Percentiles rank a stretch among this genome's conserved stretches.
These are phyloP conservation scores for Psilocybe subaeruginosa DNA, from an alignment of 768 basidiomycete genomes.

Conservation along the genomic window DNA sequence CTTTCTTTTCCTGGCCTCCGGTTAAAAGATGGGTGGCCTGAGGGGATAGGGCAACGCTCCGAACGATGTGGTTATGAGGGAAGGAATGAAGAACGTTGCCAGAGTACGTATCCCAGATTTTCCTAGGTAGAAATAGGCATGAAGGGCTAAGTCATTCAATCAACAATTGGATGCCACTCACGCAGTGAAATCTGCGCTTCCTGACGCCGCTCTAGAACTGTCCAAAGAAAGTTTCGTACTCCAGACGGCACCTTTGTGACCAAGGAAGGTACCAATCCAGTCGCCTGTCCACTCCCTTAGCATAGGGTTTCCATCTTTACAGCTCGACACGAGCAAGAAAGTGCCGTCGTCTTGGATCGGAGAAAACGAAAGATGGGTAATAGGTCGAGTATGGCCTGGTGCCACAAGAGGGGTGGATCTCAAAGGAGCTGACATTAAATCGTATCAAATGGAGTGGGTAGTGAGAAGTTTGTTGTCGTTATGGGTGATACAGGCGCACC, in stretches of 20 bases:
- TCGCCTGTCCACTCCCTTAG: slow-evolving; percentile 97
- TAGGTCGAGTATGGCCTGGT: slow-evolving; percentile 84
- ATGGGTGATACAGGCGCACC: slow-evolving; percentile 55
- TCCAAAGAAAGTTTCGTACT: slow-evolving; percentile 89
- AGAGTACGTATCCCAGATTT: slow-evolving; percentile 94
- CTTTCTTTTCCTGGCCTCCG: slow-evolving; percentile 97
- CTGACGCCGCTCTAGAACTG: slow-evolving; percentile 85
- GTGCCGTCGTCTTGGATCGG: slow-evolving; percentile 81
- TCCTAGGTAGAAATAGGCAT: slow-evolving; percentile 49
- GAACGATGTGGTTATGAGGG: slow-evolving; percentile 97
- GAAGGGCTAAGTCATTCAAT: slow-evolving; percentile 8
- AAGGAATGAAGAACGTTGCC: slow-evolving; percentile 93
- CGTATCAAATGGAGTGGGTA: slow-evolving; percentile 28
- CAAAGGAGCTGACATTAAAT: slow-evolving; percentile 61
- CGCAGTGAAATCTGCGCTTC: slow-evolving; percentile 98
- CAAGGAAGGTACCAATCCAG: slow-evolving; percentile 94
- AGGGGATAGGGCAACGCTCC: slow-evolving; percentile 88
- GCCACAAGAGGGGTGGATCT: slow-evolving; percentile 83
- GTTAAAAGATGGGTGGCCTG: slow-evolving; percentile 72
- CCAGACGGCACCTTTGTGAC: slow-evolving; percentile 97
- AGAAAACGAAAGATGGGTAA: slow-evolving; percentile 95
- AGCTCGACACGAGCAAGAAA: slow-evolving; percentile 92
- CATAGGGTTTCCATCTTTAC: slow-evolving; percentile 99
- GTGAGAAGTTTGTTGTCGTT: slow-evolving; percentile 34
- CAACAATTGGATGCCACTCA: slow-evolving; percentile 41